Evolutionary conservation across 345 rosid species (phyloP).

Genomic region (Populus deltoides): DNA sequence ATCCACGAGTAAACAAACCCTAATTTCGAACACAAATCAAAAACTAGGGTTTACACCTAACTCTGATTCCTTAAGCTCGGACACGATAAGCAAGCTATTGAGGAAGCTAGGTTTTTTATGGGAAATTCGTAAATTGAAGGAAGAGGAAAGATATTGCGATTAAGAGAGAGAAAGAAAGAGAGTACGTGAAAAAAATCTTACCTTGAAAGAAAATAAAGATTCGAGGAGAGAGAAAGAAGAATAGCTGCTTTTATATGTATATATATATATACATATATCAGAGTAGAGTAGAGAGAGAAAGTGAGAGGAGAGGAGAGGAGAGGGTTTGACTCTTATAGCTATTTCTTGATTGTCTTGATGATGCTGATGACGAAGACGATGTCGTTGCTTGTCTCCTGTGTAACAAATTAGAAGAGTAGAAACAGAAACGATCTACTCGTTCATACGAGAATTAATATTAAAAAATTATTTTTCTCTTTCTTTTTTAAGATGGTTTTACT

Average conservation of each 20-base stretch:
- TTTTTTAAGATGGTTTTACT: not conserved
- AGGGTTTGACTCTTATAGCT: constrained; percentile 34
- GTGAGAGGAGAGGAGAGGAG: constrained; percentile 6
- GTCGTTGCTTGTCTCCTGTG: constrained; percentile 12
- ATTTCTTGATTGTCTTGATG: constrained; percentile 42
- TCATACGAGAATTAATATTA: not conserved
- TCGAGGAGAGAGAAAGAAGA: constrained; percentile 15
- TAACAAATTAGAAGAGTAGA: constrained; percentile 11
- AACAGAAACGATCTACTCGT: constrained; percentile 13
- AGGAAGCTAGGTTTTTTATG: constrained; percentile 52
- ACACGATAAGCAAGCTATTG: constrained; percentile 14
- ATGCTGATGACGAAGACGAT: constrained; percentile 27
- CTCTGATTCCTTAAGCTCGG: constrained; percentile 5
- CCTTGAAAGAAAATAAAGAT: constrained; percentile 34
- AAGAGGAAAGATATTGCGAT: not conserved
- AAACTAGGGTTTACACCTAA: constrained; percentile 46
- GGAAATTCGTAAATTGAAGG: constrained; percentile 32
- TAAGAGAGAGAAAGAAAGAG: not conserved
- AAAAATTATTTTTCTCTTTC: not conserved
- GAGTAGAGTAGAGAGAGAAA: not conserved
- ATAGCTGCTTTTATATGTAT: not conserved
- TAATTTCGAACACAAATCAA: constrained; percentile 13
- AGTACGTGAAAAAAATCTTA: not conserved
- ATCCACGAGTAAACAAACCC: constrained; percentile 15
- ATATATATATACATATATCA: not conserved